Evolutionary conservation across 176 grass and related monocot genomes (phyloP), one percentile per base, ranked within the genome.

Genomic region (Tillandsia leiboldiana): DNA sequence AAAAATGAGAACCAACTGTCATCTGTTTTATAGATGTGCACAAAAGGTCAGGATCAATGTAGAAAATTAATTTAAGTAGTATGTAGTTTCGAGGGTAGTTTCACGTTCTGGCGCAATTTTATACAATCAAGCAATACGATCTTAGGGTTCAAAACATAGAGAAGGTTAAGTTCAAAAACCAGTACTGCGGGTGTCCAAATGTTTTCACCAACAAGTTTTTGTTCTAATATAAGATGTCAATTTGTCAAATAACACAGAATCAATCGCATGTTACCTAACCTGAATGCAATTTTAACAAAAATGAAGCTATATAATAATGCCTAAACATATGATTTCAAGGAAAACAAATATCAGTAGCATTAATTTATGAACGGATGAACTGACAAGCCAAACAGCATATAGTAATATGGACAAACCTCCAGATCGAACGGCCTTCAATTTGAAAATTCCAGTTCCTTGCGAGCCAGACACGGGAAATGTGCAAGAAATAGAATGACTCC

Each of bases 401-500:
- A 8, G 53, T 24, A 57, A n/a, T 51, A 22, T 68, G 26, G 74
- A 49, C 48, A 6, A 66, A 94, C 90, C 90, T 89, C 80, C 78
- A 1, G 74, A 69, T 10, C 79, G 83, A 42, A 89, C 83, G 65
- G 90, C 90, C 80, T 94, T 94, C 51, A 94, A 75, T 77, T 94
- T 89, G 1, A 94, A 82, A 82, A 89, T 74, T 26, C 90, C 90
- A 58, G 74, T 83, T 22, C 86, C 90, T 29, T 77, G 80, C 10
- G 90, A 80, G 0, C 75, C 90, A 0, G 81, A 87, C 10, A 94
- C 83, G 0, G 83, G 90, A 74, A 88, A 89, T 9, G 90, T 94
- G 72, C 86, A 94, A 51, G 86, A 94, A 64, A 94, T 72, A 13
- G 77, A 84, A 68, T 79, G 80, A 29, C 65, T 81, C 0, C 49